Conservation (phyloP, 2,329 filamentous ascomycete species). For the Talaromyces sp. region DNA sequence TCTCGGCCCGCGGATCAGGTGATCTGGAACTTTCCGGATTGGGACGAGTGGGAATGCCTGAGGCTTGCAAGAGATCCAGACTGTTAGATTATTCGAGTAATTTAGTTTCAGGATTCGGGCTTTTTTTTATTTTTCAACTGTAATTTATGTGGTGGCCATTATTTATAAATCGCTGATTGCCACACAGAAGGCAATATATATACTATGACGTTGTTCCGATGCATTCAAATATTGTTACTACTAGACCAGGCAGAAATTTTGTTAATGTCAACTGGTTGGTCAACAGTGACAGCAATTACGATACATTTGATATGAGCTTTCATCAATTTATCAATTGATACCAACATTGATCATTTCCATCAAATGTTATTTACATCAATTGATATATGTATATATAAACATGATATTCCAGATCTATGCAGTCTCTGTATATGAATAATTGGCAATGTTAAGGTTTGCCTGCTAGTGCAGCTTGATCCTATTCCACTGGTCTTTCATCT, state of each 20-base stretch:
- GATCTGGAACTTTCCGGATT: constrained; percentile 1
- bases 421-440: background rate
- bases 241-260: background rate
- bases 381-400: no score
- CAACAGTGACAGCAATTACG: no score
- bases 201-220: background rate
- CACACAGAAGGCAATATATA: background rate
- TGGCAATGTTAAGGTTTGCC: background rate
- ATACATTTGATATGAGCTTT: background rate
- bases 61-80: background rate
- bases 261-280: no score
- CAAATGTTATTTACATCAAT: no score
- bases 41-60: background rate
- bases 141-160: background rate
- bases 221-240: background rate
- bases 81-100: background rate
- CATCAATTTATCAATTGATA: background rate
- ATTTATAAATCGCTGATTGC: background rate
- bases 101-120: background rate
- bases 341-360: no score
- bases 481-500: constrained; percentile 3
- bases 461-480: constrained; percentile 16
- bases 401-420: background rate
- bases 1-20: constrained; percentile 13
- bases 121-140: background rate